Conservation (phyloP, 768 basidiomycete genomes). For the Boletus reticulatus region DNA sequence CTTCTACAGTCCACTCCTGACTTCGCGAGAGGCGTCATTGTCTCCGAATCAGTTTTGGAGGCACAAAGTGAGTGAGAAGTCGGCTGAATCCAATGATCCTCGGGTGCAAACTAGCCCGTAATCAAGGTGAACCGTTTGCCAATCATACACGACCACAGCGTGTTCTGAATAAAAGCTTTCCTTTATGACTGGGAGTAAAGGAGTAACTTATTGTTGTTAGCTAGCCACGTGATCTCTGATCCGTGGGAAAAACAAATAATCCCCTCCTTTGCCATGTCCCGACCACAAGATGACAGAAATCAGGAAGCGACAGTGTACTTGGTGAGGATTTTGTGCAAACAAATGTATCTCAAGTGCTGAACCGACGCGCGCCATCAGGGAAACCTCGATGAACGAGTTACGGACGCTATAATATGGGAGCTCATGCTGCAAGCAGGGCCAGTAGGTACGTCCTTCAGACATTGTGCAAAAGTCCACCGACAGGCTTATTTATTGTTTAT, state of each 20-base stretch:
- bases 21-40: too few species aligned
- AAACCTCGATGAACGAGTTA: slow-evolving; percentile 93
- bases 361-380: slow-evolving; percentile 50
- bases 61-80: too few species aligned
- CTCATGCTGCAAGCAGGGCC: slow-evolving; percentile 99
- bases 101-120: too few species aligned
- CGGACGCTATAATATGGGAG: slow-evolving; percentile 96
- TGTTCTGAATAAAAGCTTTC: too few species aligned
- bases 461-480: neutral
- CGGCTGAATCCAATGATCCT: too few species aligned
- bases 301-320: slow-evolving; percentile 91
- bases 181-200: too few species aligned
- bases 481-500: neutral
- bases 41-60: too few species aligned
- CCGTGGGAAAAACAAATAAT: neutral
- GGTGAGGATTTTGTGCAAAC: slow-evolving; percentile 36
- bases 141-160: too few species aligned
- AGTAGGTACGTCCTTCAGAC: slow-evolving; percentile 64
- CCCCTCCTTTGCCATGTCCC: slow-evolving; percentile 21
- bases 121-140: too few species aligned
- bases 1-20: too few species aligned
- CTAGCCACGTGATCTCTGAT: too few species aligned
- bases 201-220: too few species aligned
- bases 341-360: neutral
- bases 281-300: slow-evolving; percentile 85